phyloP scores from a whole-genome alignment of 2,329 filamentous ascomycete genomes.

The Gaeumannomyces sp. region DNA sequence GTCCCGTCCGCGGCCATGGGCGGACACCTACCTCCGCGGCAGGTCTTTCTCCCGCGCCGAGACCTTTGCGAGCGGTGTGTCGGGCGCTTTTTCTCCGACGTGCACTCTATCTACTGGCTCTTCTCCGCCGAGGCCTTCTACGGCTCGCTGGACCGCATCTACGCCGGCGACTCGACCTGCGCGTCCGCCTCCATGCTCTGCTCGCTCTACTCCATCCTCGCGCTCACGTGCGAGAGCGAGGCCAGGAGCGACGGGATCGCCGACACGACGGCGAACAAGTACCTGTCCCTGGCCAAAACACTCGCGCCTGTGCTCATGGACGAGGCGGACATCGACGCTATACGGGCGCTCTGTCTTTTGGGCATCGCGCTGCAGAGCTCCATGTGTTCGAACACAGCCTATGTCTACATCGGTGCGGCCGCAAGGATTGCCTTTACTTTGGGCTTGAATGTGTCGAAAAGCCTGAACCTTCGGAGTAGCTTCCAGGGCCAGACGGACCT shows the following conservation, averaged over 20 bases:
- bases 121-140: constrained; percentile 22
- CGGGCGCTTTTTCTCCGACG: constrained; percentile 22
- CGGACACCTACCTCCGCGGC: constrained; percentile 8
- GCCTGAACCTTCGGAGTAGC: constrained; percentile 17
- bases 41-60: constrained; percentile 21
- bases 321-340: constrained; percentile 20
- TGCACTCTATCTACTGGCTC: constrained; percentile 24
- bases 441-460: constrained; percentile 19
- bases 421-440: constrained; percentile 21
- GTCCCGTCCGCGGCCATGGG: constrained; percentile 6
- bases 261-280: constrained; percentile 14
- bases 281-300: constrained; percentile 20
- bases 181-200: constrained; percentile 21
- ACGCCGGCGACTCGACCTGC: constrained; percentile 19
- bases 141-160: constrained; percentile 20
- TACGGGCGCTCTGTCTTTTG: constrained; percentile 22
- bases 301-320: constrained; percentile 21
- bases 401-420: constrained; percentile 22
- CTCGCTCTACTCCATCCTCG: constrained; percentile 21
- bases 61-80: constrained; percentile 23
- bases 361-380: constrained; percentile 20
- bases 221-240: constrained; percentile 23
- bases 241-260: constrained; percentile 13
- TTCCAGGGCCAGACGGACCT: constrained; percentile 21
- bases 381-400: constrained; percentile 21